These are phyloP conservation scores for Aspergillus phoenicis DNA, from an alignment of 2,329 filamentous ascomycete genomes.

Conservation along the genomic window DNA sequence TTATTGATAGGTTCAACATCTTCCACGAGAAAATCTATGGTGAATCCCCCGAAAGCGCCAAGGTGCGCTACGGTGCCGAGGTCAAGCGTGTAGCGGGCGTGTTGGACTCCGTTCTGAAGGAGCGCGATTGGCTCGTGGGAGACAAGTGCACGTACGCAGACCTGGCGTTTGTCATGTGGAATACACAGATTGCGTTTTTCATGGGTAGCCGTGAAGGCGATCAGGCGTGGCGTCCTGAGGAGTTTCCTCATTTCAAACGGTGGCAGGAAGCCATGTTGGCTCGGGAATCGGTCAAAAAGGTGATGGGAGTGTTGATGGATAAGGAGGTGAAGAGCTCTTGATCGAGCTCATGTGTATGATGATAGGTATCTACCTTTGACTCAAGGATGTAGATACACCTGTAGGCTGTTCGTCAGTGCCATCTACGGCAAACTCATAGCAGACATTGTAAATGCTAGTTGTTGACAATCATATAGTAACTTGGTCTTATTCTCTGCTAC, in stretches of 20 bases:
- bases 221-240: slow-evolving; percentile 1
- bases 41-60: slow-evolving; percentile 1
- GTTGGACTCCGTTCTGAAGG: background rate
- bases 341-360: background rate
- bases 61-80: slow-evolving; percentile 1
- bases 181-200: slow-evolving; percentile 5
- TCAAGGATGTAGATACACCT: too few species aligned
- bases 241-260: background rate
- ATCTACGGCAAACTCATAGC: too few species aligned
- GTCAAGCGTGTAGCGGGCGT: background rate
- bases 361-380: background rate
- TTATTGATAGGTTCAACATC: background rate
- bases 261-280: slow-evolving; percentile 3
- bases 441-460: too few species aligned
- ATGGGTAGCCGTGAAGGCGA: background rate
- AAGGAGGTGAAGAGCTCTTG: background rate
- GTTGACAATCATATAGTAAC: fast-evolving
- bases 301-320: background rate
- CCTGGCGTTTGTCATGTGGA: slow-evolving; percentile 12
- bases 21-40: background rate
- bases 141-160: slow-evolving; percentile 2
- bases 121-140: background rate
- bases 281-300: background rate
- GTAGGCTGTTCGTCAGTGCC: too few species aligned
- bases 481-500: too few species aligned